Conservation (phyloP, 176 grass and related monocot species). For the Poa pratensis region DNA sequence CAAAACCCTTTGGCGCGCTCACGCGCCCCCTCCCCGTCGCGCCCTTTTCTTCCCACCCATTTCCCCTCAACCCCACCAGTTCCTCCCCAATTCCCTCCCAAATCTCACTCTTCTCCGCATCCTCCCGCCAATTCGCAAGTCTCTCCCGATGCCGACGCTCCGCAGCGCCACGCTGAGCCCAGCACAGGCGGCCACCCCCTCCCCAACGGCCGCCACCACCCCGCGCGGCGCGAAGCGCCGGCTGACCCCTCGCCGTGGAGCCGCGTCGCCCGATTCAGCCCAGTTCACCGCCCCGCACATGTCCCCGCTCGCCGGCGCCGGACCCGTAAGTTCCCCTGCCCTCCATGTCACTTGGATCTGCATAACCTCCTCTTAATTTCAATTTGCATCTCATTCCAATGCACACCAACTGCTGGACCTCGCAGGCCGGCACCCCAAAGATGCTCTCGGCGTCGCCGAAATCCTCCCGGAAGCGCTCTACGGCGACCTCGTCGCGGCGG, state of each 20-base stretch:
- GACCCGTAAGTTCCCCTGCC: slow-evolving; percentile 40
- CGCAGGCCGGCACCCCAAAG: slow-evolving; percentile 41
- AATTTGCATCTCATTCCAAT: neutral
- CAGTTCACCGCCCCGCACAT: slow-evolving; percentile 44
- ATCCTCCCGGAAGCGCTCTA: slow-evolving; percentile 88
- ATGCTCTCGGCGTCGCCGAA: slow-evolving; percentile 63
- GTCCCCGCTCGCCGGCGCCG: slow-evolving; percentile 36
- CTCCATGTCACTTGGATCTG: slow-evolving; percentile 20
- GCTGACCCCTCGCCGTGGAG: slow-evolving; percentile 36
- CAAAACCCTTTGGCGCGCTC: slow-evolving; percentile 51
- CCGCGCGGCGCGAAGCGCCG: slow-evolving; percentile 55
- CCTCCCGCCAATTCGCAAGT: neutral
- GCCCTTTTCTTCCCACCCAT: slow-evolving; percentile 45
- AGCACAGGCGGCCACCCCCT: slow-evolving; percentile 22
- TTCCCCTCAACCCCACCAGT: neutral
- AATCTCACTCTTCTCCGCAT: neutral
- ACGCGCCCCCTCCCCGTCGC: slow-evolving; percentile 31
- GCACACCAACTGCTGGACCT: slow-evolving; percentile 45
- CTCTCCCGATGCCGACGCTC: slow-evolving; percentile 65
- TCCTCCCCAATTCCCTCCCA: slow-evolving; percentile 24
- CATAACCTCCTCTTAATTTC: neutral
- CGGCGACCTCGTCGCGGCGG: slow-evolving; percentile 41
- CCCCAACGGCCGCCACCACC: slow-evolving; percentile 41
- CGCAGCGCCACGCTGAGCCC: slow-evolving; percentile 58
- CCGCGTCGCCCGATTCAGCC: slow-evolving; percentile 13